Base-by-base conservation (phyloP, 148 eudicot genomes). In the Rhododendron mucronatum region DNA sequence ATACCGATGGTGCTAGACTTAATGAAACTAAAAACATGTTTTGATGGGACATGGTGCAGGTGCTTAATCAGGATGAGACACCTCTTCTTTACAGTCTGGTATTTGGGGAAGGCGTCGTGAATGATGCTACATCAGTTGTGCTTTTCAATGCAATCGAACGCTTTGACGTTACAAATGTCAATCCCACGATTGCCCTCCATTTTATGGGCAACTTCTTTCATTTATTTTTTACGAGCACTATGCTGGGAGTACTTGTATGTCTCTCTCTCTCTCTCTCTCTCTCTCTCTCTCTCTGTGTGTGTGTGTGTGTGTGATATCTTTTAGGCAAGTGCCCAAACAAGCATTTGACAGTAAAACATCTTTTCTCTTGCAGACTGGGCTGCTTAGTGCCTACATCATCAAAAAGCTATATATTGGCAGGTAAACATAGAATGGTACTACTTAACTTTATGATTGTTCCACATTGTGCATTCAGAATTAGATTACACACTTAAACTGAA, bases 41-140 rank as follows among this genome's bases (percentile, higher is more conserved):
- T 41, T 86, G 74, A 84, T 88, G 87, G 86, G 73, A 20, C 90
- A 80, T 87, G 88, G 86, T 77, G 18, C 91, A 95, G 98, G 95
- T 95, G 90, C 95, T 35, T 83, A 90, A 91, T 91, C 98, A 93
- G 84, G 98, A 95, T 71, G 98, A 95, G 87, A 95, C 98, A 65
- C 98, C 98, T 14, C 87, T 95, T 20, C 95, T 95, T 47, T 93
- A 95, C 90, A 95, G 98, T 90, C 90, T 95, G 85, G 96, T 95
- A 63, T 95, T 95, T 81, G 96, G 98, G 71, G 96, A 95, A 88
- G 96, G 98, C 65, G 95, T 95, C 63, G 96, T 95, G 20, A 95
- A 95, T 85, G 98, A 95, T 87, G 98, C 98, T 33, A 93, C 96
- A 74, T 95, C 98, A 5, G 94, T 95, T 78, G 96, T 95, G 87